Conservation (phyloP, 352 stramenopile species). For the Globisporangium viniferum region DNA sequence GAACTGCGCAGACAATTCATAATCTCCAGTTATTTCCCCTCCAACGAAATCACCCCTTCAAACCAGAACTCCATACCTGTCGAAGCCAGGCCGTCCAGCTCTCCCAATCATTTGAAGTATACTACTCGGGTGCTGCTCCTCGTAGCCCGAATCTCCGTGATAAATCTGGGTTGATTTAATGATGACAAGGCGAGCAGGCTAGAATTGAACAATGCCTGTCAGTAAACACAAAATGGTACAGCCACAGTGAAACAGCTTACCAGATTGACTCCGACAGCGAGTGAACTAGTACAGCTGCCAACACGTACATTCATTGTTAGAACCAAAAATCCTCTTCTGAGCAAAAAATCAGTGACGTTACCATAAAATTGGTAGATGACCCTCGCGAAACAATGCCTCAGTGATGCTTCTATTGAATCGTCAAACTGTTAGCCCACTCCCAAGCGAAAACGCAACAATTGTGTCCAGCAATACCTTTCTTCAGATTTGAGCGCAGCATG, state of each 20-base stretch:
- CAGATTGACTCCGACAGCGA: constrained; percentile 44
- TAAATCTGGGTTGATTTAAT: constrained; percentile 40
- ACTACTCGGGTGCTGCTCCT: constrained; percentile 23
- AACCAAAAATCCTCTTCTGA: neutral
- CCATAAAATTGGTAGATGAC: constrained; percentile 32
- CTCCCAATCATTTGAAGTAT: constrained; percentile 45
- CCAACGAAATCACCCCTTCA: neutral
- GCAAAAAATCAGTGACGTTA: constrained; percentile 6
- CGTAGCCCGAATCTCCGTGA: constrained; percentile 22
- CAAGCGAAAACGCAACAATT: neutral
- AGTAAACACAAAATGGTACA: neutral
- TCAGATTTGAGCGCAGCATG: constrained; percentile 26
- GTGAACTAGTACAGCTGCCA: constrained; percentile 32
- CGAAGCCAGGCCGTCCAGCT: constrained; percentile 29
- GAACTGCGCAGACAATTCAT: constrained; percentile 5
- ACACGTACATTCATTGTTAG: neutral
- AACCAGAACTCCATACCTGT: constrained; percentile 21
- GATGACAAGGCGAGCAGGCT: constrained; percentile 42
- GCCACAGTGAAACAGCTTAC: constrained; percentile 14
- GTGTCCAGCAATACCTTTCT: constrained; percentile 21
- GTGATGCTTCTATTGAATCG: constrained; percentile 19
- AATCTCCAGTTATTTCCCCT: neutral
- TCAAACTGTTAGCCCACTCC: neutral
- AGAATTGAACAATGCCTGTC: neutral
- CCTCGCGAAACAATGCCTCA: constrained; percentile 28